These are phyloP conservation scores for Trichophyton rubrum DNA, from an alignment of 2,329 filamentous ascomycete genomes.

Conservation along the genomic window DNA sequence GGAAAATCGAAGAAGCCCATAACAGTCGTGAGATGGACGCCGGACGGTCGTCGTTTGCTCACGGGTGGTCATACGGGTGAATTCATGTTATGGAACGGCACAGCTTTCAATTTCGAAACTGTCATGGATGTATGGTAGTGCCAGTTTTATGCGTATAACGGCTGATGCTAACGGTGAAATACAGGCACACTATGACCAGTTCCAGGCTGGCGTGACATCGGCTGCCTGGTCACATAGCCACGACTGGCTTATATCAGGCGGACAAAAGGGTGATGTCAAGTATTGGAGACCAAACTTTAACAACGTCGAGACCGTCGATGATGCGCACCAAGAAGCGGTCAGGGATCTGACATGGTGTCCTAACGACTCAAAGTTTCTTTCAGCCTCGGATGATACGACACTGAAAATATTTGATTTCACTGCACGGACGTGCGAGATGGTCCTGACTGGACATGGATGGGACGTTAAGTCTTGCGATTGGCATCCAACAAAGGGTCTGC, in stretches of 20 bases:
- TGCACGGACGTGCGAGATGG: conserved; percentile 66
- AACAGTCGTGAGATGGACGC: conserved; percentile 95
- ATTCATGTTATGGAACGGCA: conserved; percentile 97
- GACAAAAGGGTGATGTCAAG: conserved; percentile 90
- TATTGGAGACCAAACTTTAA: conserved; percentile 99
- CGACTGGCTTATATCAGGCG: conserved; percentile 92
- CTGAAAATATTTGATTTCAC: conserved; percentile 97
- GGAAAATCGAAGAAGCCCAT: conserved; percentile 98
- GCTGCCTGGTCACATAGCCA: conserved; percentile 76
- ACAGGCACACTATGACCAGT: conserved; percentile 59
- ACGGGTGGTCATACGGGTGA: conserved; percentile 94
- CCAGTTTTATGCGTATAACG: not conserved
- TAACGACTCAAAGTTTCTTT: conserved; percentile 90
- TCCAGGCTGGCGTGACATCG: conserved; percentile 34
- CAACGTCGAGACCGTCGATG: conserved; percentile 79
- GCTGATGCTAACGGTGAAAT: not conserved
- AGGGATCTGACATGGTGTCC: conserved; percentile 87
- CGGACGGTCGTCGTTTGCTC: conserved; percentile 78
- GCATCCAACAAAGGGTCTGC: conserved; percentile 87
- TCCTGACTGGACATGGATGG: conserved; percentile 89
- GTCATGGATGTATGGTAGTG: conserved; percentile 62
- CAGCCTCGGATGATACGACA: conserved; percentile 83
- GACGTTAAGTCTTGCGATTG: conserved; percentile 95
- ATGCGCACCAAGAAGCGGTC: conserved; percentile 80
- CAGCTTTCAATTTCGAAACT: conserved; percentile 97